phyloP scores from a whole-genome alignment of 768 basidiomycete genomes.

The Kondoa malvinella region DNA sequence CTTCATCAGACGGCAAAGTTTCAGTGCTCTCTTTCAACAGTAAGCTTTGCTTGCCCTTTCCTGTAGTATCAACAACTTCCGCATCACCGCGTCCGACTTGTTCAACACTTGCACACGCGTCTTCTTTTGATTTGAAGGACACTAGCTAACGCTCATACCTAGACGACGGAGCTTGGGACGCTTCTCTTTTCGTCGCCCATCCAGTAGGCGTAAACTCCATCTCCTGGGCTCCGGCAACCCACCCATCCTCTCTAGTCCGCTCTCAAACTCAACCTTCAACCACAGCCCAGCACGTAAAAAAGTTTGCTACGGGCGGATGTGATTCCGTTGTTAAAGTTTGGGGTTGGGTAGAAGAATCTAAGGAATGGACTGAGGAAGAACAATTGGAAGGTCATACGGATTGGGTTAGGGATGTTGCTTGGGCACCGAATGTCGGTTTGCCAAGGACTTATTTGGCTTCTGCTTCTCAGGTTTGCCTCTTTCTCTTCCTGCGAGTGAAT shows the following conservation, averaged over 20 bases:
- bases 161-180: constrained; percentile 96
- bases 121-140: constrained; percentile 2
- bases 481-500: background rate
- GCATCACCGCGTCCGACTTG: background rate
- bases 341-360: constrained; percentile 67
- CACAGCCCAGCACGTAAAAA: constrained; percentile 39
- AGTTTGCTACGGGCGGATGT: constrained; percentile 88
- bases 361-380: constrained; percentile 76
- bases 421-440: constrained; percentile 92
- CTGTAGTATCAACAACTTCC: background rate
- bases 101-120: background rate
- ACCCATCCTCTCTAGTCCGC: constrained; percentile 16
- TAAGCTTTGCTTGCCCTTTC: constrained; percentile 33
- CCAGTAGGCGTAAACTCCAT: constrained; percentile 93
- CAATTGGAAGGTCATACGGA: constrained; percentile 80
- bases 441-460: constrained; percentile 91
- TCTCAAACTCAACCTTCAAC: constrained; percentile 36
- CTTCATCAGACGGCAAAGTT: constrained; percentile 89
- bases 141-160: too few species aligned
- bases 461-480: constrained; percentile 56
- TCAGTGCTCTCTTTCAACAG: constrained; percentile 95
- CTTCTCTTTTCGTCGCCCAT: constrained; percentile 86
- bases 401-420: constrained; percentile 98
- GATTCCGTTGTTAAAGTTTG: constrained; percentile 91
- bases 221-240: constrained; percentile 79